Evolutionary conservation across 768 basidiomycete genomes (phyloP).

Genomic region (Amanita rimosa): DNA sequence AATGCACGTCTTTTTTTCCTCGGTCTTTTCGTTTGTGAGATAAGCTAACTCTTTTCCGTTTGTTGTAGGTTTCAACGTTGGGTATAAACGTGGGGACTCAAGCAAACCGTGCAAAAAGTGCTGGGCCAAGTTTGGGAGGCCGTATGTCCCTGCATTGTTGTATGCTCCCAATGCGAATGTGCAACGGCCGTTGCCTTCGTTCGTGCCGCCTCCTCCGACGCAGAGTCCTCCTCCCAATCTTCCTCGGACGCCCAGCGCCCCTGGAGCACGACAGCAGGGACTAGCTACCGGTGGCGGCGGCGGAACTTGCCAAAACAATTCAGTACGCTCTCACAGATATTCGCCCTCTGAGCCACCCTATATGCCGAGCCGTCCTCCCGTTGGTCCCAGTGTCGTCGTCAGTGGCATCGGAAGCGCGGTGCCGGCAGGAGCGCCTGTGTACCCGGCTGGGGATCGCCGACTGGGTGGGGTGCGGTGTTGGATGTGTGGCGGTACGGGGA

Average conservation of each 20-base stretch:
- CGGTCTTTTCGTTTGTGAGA: not conserved
- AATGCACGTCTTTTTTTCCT: slow-evolving; percentile 36
- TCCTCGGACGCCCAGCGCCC: not conserved
- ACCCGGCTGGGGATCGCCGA: slow-evolving; percentile 55
- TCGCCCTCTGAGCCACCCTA: not conserved
- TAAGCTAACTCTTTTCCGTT: not conserved
- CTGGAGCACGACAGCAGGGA: not conserved
- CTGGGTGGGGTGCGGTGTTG: slow-evolving; percentile 59
- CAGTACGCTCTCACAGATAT: not conserved
- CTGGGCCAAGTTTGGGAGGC: slow-evolving; percentile 59
- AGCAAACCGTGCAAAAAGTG: slow-evolving; percentile 59
- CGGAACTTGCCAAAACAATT: not conserved
- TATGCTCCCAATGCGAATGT: slow-evolving; percentile 10
- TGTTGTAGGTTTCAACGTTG: slow-evolving; percentile 53
- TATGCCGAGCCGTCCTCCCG: not conserved
- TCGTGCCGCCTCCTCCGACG: slow-evolving; percentile 11
- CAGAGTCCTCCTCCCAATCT: not conserved
- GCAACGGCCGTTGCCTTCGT: slow-evolving; percentile 25
- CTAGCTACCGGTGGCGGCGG: too few relatives aligned
- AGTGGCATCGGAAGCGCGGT: not conserved
- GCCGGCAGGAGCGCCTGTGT: slow-evolving; percentile 32
- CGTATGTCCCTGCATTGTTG: slow-evolving; percentile 27
- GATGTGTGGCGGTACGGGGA: slow-evolving; percentile 53
- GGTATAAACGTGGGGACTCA: slow-evolving; percentile 62
- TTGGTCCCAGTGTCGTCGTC: too few relatives aligned